Percentiles rank a stretch among this genome's conserved stretches.
These are phyloP conservation scores for Mycena alexandri DNA, from an alignment of 768 basidiomycete species.

Conservation along the genomic window DNA sequence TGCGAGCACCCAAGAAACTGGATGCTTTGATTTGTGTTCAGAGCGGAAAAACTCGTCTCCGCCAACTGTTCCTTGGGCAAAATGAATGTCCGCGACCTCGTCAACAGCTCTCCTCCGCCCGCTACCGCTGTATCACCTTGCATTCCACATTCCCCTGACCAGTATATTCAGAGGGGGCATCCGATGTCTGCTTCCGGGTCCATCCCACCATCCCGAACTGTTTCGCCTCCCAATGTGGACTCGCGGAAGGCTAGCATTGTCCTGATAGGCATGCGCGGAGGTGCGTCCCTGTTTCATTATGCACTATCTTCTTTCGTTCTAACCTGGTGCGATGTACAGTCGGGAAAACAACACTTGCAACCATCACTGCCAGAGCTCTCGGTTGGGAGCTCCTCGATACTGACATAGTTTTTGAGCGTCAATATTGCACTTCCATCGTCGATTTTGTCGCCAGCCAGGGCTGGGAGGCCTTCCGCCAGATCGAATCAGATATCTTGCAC, in stretches of 20 bases:
- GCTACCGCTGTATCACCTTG: slow-evolving; percentile 14
- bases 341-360: slow-evolving; percentile 82
- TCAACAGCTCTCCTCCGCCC: slow-evolving; percentile 20
- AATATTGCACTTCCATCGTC: slow-evolving; percentile 60
- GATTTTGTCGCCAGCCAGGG: slow-evolving; percentile 72
- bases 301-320: background rate
- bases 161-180: background rate
- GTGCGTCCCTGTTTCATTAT: slow-evolving; percentile 27
- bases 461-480: slow-evolving; percentile 79
- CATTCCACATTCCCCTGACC: background rate
- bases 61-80: background rate
- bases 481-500: slow-evolving; percentile 71
- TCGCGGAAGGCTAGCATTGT: slow-evolving; percentile 55
- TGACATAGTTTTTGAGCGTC: slow-evolving; percentile 68
- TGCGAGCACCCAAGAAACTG: background rate
- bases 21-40: background rate
- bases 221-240: slow-evolving; percentile 34
- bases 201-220: slow-evolving; percentile 19
- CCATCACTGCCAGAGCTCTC: slow-evolving; percentile 70
- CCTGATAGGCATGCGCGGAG: slow-evolving; percentile 86
- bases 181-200: slow-evolving; percentile 16
- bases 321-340: slow-evolving; percentile 41
- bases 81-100: slow-evolving; percentile 37
- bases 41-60: slow-evolving; percentile 28
- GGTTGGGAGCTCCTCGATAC: slow-evolving; percentile 75